Percentiles rank a stretch among this genome's conserved stretches.
Evolutionary conservation across 2,329 filamentous ascomycete species (phyloP).

Genomic region (Trichothecium sympodiale): DNA sequence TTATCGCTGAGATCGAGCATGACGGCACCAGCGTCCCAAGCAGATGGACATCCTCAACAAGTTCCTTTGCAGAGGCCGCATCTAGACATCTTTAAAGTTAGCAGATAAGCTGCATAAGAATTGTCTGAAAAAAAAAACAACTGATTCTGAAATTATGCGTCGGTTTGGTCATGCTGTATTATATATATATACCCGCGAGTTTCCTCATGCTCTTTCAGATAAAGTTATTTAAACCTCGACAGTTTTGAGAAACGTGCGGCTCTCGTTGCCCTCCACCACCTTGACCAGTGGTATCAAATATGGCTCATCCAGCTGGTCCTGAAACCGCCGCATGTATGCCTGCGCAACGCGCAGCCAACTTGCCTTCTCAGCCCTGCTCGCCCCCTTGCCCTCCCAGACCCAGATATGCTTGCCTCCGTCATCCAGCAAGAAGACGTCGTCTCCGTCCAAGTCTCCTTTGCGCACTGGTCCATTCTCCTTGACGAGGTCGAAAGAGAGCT

Average conservation of each 20-base stretch:
- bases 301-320: constrained; percentile 20
- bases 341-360: constrained; percentile 51
- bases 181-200: no score
- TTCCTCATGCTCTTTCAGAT: no score
- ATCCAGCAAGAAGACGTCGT: constrained; percentile 52
- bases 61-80: constrained; percentile 25
- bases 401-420: constrained; percentile 47
- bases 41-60: constrained; percentile 27
- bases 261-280: constrained; percentile 45
- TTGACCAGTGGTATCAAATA: constrained; percentile 43
- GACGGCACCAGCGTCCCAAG: constrained; percentile 22
- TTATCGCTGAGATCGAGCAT: constrained; percentile 20
- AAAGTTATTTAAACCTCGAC: constrained; percentile 23
- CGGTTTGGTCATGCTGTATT: no score
- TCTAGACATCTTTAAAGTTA: no score
- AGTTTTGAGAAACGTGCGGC: constrained; percentile 36
- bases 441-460: constrained; percentile 39
- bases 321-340: constrained; percentile 36
- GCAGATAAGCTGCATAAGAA: no score
- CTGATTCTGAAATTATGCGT: no score
- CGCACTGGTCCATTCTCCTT: constrained; percentile 39
- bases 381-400: constrained; percentile 53
- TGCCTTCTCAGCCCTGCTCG: constrained; percentile 47
- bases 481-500: constrained; percentile 44
- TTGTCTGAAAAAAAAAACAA: no score